Base-by-base conservation (phyloP, 2,329 filamentous ascomycete species). In the Ceratocystis harringtonii region DNA sequence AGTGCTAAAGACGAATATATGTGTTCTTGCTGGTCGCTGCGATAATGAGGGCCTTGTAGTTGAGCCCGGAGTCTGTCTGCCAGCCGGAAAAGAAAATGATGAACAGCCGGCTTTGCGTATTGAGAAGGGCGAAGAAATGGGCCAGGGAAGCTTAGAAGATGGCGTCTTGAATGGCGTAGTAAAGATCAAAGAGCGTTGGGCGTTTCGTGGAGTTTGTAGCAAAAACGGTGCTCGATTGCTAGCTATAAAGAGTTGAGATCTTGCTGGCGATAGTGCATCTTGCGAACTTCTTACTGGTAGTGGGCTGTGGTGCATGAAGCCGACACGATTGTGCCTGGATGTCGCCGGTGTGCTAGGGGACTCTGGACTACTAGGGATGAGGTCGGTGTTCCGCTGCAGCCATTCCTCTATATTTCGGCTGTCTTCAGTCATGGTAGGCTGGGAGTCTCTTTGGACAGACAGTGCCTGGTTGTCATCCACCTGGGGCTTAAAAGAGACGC, bases 121-220 rank as follows among this genome's bases (percentile, higher is more conserved):
- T 12, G 32, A 32, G 8, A 61, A 30, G n/a, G 60, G 52, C 10
- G 65, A 60, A 25, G 61, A 15, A 7, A n/a, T n/a, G 8, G 63
- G 50, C 63, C 63, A 64, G 12, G 28, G 17, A 12, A 57, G 36
- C 19, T 58, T 58, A 15, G 28, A 25, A 7, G 50, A 58, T 25
- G 63, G 63, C 2, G 52, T 64, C 19, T 60, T 44, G 50, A 22
- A 32, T 17, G 63, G 52, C 15, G 63, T 64, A 4, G 63, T 12
- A 41, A 58, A 64, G 0, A 57, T 25, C 28, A 57, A 17, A 30
- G 52, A 57, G 12, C 52, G 52, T 28, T n/a, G 52, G 15, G 52
- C 22, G 22, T 57, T 32, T 32, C 22, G 52, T 15, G 52, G 52
- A 15, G 52, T 57, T 32, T 17, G 52, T 6, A 57, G 52, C 17